Evolutionary conservation across 805 yeast genomes (phyloP), one percentile per base, ranked within the genome.

Genomic region (Candida sonorensis): DNA sequence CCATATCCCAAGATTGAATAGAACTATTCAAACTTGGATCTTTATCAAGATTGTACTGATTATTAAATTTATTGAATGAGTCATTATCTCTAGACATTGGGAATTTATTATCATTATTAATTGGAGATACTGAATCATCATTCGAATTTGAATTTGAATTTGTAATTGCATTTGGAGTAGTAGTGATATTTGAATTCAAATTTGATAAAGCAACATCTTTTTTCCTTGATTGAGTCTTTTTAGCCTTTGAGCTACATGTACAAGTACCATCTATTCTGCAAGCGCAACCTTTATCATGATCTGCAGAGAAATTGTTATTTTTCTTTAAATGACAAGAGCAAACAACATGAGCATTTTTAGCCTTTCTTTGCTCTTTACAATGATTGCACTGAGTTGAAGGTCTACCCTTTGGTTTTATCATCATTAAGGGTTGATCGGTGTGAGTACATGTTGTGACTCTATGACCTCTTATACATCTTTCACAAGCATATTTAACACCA

Each of bases 401-500:
- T 35, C 98, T 67, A 3, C 98, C 98, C 53, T 92, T 92, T 12
- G 95, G 96, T 53, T 92, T 92, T 55, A 92, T 90, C 83, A 81
- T 81, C 53, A 83, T 80, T 45, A 92, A 63, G 4, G 94, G 94
- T 50, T 84, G 85, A 45, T 92, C 95, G 0, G 88, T 76, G 55
- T 92, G 98, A 27, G 81, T 78, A 59, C 98, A 92, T 3, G 94
- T 77, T 1, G 96, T 83, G 28, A 90, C 98, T 33, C 98, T 67
- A 53, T 92, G 98, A 27, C 98, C 98, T 39, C 98, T 70, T 30
- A 92, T 88, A 59, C 98, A 90, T 38, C 96, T 36, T 46, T 87
- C 95, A 57, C 98, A 90, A 37, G 98, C 97, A 58, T 87, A 90
- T 54, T 92, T 90, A 43, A 84, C 80, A 23, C 97, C 97, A 49